These are phyloP conservation scores for Mallotus japonicus DNA, from an alignment of 441 rosid species.

Conservation along the genomic window DNA sequence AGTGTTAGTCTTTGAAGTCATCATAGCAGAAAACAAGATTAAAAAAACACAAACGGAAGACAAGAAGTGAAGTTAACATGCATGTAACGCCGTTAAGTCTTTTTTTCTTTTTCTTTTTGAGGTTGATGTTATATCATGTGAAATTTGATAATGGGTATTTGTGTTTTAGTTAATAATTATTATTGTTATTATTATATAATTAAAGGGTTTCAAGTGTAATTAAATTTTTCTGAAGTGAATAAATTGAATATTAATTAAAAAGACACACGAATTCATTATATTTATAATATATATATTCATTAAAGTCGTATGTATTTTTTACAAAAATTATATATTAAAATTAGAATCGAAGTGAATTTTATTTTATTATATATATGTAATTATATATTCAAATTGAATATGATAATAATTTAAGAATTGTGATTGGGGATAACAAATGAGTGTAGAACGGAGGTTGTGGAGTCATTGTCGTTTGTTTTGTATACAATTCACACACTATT, in stretches of 20 bases:
- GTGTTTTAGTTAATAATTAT: background rate
- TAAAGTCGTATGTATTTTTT: background rate
- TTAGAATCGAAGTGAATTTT: no score
- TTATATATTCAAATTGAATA: no score
- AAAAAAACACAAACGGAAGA: constrained; percentile 22
- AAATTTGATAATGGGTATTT: constrained; percentile 9
- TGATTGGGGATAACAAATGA: constrained; percentile 10
- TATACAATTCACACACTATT: background rate
- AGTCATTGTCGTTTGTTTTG: constrained; percentile 24
- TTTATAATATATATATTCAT: background rate
- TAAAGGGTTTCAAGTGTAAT: constrained; percentile 28
- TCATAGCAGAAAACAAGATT: background rate
- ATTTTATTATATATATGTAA: no score
- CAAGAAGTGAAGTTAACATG: constrained; percentile 3
- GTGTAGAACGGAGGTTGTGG: constrained; percentile 21
- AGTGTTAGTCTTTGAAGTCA: constrained; percentile 53
- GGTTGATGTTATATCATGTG: background rate
- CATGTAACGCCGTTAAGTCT: constrained; percentile 30
- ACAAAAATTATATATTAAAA: no score
- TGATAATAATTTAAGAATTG: no score
- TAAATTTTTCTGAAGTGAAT: constrained; percentile 13
- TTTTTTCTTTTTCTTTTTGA: background rate
- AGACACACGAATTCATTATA: background rate
- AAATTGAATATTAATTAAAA: constrained; percentile 14
- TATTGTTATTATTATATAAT: background rate